Conservation (phyloP, 768 basidiomycete species). For the Lactarius tabidus region DNA sequence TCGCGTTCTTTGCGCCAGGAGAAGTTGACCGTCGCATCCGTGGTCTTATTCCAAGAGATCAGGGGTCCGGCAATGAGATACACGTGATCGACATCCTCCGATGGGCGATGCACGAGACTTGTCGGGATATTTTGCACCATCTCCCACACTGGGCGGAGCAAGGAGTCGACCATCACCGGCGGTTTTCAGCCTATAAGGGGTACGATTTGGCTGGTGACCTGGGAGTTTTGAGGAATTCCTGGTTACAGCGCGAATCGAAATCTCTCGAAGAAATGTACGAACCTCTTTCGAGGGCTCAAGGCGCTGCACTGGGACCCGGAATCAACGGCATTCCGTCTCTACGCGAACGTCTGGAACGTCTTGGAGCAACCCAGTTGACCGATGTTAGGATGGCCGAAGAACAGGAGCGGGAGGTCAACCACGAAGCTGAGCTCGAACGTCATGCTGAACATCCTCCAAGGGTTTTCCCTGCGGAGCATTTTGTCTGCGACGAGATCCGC, state of each 20-base stretch:
- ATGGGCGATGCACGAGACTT: neutral
- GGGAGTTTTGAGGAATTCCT: neutral
- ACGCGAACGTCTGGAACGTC: neutral
- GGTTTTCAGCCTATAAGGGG: neutral
- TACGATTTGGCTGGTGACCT: neutral
- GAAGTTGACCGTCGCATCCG: constrained; percentile 7
- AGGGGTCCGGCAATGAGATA: neutral
- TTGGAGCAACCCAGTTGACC: neutral
- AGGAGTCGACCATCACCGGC: neutral
- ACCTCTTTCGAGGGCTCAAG: neutral
- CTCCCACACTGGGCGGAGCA: neutral
- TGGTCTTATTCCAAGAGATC: neutral
- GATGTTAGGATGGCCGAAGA: neutral
- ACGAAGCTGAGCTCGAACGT: neutral
- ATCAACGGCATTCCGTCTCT: neutral
- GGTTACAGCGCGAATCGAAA: neutral
- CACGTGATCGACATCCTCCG: neutral
- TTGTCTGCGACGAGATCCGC: neutral
- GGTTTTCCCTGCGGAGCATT: neutral
- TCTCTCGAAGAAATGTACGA: neutral
- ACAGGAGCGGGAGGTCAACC: neutral
- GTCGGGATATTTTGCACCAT: neutral
- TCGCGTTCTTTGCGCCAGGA: neutral
- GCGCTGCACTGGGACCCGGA: neutral
- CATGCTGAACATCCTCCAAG: neutral